Evolutionary conservation across 768 basidiomycete genomes (phyloP), one percentile per base, ranked within the genome.

Genomic region (Panaeolus papilionaceus): DNA sequence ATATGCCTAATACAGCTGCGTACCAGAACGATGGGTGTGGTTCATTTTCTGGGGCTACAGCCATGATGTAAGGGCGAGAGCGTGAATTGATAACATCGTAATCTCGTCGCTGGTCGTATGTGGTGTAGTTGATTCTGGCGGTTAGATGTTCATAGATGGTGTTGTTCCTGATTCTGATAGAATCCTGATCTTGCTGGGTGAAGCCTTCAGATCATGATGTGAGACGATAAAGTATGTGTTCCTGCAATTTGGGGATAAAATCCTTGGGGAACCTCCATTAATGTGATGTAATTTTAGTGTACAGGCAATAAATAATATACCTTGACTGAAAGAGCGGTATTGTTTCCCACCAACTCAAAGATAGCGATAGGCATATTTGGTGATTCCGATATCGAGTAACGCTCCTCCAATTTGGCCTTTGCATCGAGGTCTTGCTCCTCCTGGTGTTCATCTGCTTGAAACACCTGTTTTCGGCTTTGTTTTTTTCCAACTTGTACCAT

Each of bases 1-100:
- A 68, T 44, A 76, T 71, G 7, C 73, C 73, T 62, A 75, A 14
- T 12, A 77, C 58, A 44, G 73, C 14, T 28, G 76, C 71, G 76
- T 82, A 84, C 77, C 75, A 72, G 66, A 73, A 74, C 0, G 74
- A 79, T n/a, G n/a, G n/a, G 66, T 83, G 71, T 20, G 44, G 58
- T 28, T 65, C 40, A 12, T 14, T 14, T 42, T 64, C 64, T 16
- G 77, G 71, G 7, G 71, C 65, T 10, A 33, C 38, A 2, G 79
- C 64, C 75, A 82, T 82, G 26, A 87, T 65, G 38, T 86, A 73
- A 2, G 74, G 51, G 14, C 82, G 79, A 0, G 74, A 79, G 0
- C 68, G 61, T 0, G 81, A 77, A 61, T 85, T 84, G 62, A 86
- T 69, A 0, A 74, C 70, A 67, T 87, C 85, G 65, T 84, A 82